These are phyloP conservation scores for Parathielavia appendiculata DNA, from an alignment of 495 filamentous ascomycete genomes.

Conservation along the genomic window DNA sequence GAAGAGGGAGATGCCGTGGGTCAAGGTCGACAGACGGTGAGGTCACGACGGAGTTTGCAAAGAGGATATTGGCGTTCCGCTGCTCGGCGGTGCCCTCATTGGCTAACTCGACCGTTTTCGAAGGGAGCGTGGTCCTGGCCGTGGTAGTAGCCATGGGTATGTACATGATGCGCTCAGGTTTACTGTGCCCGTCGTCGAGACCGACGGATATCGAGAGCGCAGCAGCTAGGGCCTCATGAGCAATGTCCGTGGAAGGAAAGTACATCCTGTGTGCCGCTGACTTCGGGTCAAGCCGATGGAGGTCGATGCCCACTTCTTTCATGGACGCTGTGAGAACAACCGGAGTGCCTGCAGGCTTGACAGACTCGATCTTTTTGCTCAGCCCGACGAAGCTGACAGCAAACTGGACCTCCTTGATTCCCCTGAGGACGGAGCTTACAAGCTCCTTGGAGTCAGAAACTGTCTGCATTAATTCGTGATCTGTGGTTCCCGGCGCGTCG, in stretches of 20 bases:
- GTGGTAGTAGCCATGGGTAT: conserved; percentile 98
- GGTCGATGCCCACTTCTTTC: conserved; percentile 90
- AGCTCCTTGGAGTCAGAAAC: conserved; percentile 94
- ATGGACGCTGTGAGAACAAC: conserved; percentile 82
- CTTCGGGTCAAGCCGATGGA: conserved; percentile 87
- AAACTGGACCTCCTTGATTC: conserved; percentile 94
- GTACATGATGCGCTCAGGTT: conserved; percentile 82
- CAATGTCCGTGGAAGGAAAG: conserved; percentile 86
- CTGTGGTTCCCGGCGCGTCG: conserved; percentile 62
- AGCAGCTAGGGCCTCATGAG: conserved; percentile 89
- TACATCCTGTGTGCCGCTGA: conserved; percentile 98
- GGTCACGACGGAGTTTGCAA: conserved; percentile 91
- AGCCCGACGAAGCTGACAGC: conserved; percentile 88
- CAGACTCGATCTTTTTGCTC: conserved; percentile 64
- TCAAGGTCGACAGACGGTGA: conserved; percentile 95
- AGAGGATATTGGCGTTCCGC: conserved; percentile 91
- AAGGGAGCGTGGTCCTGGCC: conserved; percentile 87
- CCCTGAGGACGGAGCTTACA: conserved; percentile 79
- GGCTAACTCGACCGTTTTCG: conserved; percentile 81
- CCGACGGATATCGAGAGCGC: conserved; percentile 89
- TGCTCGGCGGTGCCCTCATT: conserved; percentile 72
- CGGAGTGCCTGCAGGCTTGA: conserved; percentile 60
- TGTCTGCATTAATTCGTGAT: conserved; percentile 72
- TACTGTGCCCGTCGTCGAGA: conserved; percentile 78
- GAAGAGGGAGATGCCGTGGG: conserved; percentile 81